Percentiles rank a stretch among this genome's conserved stretches.
These are phyloP conservation scores for Verbascum thapsus DNA, from an alignment of 257 asterid species.

Conservation along the genomic window DNA sequence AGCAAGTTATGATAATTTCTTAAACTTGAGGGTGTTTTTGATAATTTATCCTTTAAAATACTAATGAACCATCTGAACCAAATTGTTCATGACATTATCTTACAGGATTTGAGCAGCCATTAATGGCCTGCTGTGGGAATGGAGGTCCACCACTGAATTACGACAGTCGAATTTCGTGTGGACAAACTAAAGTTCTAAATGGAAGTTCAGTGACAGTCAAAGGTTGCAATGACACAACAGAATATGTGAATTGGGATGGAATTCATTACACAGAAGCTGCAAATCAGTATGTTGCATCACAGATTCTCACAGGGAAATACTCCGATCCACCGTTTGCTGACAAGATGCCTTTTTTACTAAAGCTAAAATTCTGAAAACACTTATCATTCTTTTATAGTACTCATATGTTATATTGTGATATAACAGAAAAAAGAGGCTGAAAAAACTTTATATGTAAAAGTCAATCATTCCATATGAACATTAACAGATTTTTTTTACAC, in stretches of 20 bases:
- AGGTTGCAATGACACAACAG: slow-evolving; percentile 81
- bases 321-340: slow-evolving; percentile 83
- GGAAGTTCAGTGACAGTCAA: slow-evolving; percentile 74
- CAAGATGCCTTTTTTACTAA: slow-evolving; percentile 77
- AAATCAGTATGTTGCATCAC: slow-evolving; percentile 69
- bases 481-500: slow-evolving; percentile 43
- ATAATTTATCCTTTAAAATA: too few species aligned
- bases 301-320: slow-evolving; percentile 84
- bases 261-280: slow-evolving; percentile 96
- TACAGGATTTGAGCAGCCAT: slow-evolving; percentile 86
- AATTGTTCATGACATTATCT: too few species aligned
- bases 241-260: slow-evolving; percentile 89
- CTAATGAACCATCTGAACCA: too few species aligned
- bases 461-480: slow-evolving; percentile 29
- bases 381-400: slow-evolving; percentile 23
- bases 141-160: slow-evolving; percentile 97
- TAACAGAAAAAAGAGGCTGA: too few species aligned
- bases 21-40: too few species aligned
- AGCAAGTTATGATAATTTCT: too few species aligned
- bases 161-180: slow-evolving; percentile 76
- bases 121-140: slow-evolving; percentile 89
- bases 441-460: too few species aligned
- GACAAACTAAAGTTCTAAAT: slow-evolving; percentile 72
- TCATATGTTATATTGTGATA: slow-evolving; percentile 12
- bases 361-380: slow-evolving; percentile 56